Percentiles rank a stretch among this genome's conserved stretches.
These are phyloP conservation scores for Fistulifera solaris DNA, from an alignment of 108 stramenopile genomes.

Conservation along the genomic window DNA sequence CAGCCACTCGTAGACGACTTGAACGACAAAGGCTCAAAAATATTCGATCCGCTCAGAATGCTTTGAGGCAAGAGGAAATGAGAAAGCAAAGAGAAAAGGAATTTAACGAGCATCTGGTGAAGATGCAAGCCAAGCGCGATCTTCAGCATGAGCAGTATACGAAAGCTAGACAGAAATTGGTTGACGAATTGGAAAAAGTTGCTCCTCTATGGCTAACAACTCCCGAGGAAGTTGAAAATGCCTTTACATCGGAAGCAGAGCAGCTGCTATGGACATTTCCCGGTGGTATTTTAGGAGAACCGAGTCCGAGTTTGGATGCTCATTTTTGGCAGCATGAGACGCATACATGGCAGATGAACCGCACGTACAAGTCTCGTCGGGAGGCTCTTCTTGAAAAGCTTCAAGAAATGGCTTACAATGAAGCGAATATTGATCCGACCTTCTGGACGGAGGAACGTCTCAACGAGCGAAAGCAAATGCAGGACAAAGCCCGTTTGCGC, in stretches of 20 bases:
- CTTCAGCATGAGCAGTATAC: constrained; percentile 32
- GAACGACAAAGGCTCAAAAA: constrained; percentile 74
- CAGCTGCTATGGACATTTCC: constrained; percentile 67
- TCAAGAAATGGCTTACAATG: constrained; percentile 47
- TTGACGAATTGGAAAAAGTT: constrained; percentile 73
- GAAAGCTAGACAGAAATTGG: constrained; percentile 48
- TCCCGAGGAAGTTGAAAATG: constrained; percentile 72
- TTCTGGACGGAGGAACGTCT: constrained; percentile 72
- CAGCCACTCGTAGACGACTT: constrained; percentile 31
- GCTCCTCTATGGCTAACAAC: constrained; percentile 69
- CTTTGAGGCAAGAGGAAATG: constrained; percentile 35
- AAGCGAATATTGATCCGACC: constrained; percentile 45
- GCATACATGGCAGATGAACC: constrained; percentile 60
- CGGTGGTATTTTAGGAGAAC: constrained; percentile 56
- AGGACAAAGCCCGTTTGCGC: constrained; percentile 64
- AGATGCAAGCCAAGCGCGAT: constrained; percentile 43
- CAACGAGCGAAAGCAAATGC: constrained; percentile 29
- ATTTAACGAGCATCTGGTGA: constrained; percentile 54
- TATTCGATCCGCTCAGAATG: constrained; percentile 44
- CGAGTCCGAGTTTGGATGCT: constrained; percentile 58
- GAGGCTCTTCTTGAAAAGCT: constrained; percentile 55
- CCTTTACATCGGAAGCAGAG: constrained; percentile 46
- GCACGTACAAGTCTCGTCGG: constrained; percentile 51
- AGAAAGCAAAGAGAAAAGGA: constrained; percentile 31
- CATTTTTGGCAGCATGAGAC: constrained; percentile 75